Evolutionary conservation across 164 flowering plant genomes (phyloP), one percentile per base, ranked within the genome.

Genomic region (Berberis thunbergii): DNA sequence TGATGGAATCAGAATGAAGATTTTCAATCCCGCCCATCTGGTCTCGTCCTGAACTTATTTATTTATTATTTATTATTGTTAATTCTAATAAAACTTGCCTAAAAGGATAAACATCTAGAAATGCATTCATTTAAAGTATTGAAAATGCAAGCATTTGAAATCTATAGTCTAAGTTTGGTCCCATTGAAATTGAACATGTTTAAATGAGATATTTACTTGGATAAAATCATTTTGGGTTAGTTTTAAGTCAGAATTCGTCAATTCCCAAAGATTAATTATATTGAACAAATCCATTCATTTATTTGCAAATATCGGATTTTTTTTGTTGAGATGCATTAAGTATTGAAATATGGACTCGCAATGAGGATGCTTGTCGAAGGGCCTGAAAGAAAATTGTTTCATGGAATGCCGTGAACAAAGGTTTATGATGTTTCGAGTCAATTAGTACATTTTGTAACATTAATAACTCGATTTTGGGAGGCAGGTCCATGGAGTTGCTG

Each of bases 341-440:
- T 85, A 0, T 52, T 61, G 71, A 77, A 41, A 45, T 86, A 67
- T 64, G 83, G 26, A 26, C 26, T 26, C 26, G 26, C 26, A 26
- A 26, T 26, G 26, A 26, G 26, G 26, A 26, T 26, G 26, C 26
- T 26, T 26, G 26, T 26, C 26, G 26, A 81, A 77, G 80, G 83
- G 86, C 79, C 84, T 63, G 78, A 76, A 6, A 76, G 80, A 63
- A 85, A 77, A 58, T 70, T 84, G 43, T 87, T 84, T 65, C 74
- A 87, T 43, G 91, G 91, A 84, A 84, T 58, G 66, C 89, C 2
- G 69, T 86, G 82, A 77, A 86, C 45, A 84, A 74, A 41, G 89
- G 89, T 41, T 80, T 68, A 45, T 57, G 76, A 66, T 73, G 66
- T 75, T 56, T 79, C 90, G 0, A 81, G 79, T 40, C 62, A 39